Evolutionary conservation across 306 rosid genomes (phyloP).

Genomic region (Herpetospermum pedunculosum): DNA sequence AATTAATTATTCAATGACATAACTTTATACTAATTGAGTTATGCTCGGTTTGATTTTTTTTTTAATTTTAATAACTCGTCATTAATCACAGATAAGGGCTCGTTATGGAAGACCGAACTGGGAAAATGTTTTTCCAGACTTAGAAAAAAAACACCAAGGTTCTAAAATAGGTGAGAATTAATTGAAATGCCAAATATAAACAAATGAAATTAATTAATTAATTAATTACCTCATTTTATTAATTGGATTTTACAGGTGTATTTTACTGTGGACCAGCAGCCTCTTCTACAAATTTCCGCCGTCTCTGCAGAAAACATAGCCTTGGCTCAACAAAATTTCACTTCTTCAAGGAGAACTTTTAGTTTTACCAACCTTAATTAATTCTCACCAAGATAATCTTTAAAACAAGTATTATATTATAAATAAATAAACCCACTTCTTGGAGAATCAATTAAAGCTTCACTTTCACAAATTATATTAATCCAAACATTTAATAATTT

Average conservation of each 20-base stretch:
- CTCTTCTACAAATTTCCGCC: conserved; percentile 10
- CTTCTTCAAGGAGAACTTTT: conserved; percentile 79
- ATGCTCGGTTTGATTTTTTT: no score
- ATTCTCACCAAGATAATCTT: not conserved
- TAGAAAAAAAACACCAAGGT: not conserved
- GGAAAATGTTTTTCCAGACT: conserved; percentile 41
- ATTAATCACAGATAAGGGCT: conserved; percentile 42
- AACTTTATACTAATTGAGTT: no score
- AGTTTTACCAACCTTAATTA: not conserved
- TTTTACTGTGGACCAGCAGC: conserved; percentile 79
- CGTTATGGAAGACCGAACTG: conserved; percentile 82
- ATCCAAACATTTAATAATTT: no score
- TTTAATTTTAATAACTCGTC: no score
- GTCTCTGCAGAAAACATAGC: conserved; percentile 33
- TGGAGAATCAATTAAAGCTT: no score
- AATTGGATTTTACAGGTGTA: conserved; percentile 44
- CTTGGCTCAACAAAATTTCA: conserved; percentile 38
- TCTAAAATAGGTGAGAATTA: not conserved
- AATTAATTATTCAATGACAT: no score
- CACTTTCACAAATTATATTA: no score
- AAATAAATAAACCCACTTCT: no score
- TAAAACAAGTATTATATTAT: no score
- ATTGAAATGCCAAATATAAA: not conserved
- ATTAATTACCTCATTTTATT: no score
- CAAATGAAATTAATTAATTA: no score